Evolutionary conservation across 495 filamentous ascomycete species (phyloP), one percentile per base, ranked within the genome.

Genomic region (Penicillium silybi): DNA sequence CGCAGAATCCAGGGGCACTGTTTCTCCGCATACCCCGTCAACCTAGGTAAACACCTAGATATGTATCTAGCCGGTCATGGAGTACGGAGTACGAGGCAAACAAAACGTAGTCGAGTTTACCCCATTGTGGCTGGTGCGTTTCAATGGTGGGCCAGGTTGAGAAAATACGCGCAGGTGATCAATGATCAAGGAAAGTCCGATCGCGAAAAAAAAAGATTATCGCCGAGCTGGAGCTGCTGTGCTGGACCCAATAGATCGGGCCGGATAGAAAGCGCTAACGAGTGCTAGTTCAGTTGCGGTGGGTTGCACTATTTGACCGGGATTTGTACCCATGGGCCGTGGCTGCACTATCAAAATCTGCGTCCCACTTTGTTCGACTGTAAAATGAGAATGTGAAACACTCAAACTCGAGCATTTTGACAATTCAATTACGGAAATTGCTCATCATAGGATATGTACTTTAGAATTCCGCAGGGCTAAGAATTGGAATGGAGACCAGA

Each of bases 231-330:
- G 50, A 58, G 47, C 19, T 46, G 44, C 26, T 53, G 44, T 41
- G 44, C 13, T 50, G 50, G 58, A 44, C 23, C 53, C 51, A 58
- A 58, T 55, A 15, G 55, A 50, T 53, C 54, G 47, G 37, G 13
- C 26, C 29, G 37, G 41, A n/a, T 49, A 15, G 40, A 8, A 16
- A 22, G 26, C 56, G 57, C 53, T 60, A 63, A 46, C 2, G 16
- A 6, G 23, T 27, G 23, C 50, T 61, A 61, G 29, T 15, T 32
- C 10, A 32, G 11, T 10, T 32, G 57, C 48, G 53, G 60, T 50
- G 57, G 60, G 23, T 26, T 54, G 46, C 53, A 41, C 60, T 60
- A 63, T 63, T 49, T 54, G 53, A 48, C 39, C 43, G 26, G 46
- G 39, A 52, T 56, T 40, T 41, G 35, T 41, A 42, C n/a, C 56